Base-by-base conservation (phyloP, 768 basidiomycete species). In the Termitomyces sp. region DNA sequence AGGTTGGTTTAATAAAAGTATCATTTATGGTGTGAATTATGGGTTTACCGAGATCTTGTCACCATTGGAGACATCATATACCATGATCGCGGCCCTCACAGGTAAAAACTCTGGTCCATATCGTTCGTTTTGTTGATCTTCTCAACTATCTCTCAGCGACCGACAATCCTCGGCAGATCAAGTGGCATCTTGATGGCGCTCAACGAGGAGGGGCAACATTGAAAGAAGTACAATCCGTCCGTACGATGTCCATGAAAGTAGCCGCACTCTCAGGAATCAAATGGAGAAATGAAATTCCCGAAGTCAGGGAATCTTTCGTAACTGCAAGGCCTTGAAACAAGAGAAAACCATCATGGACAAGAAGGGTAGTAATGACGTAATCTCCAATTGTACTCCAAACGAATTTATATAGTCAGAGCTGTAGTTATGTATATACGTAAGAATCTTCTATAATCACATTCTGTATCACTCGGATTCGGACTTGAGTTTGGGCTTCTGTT, bases 181-280 rank as follows among this genome's bases (percentile, higher is more conserved):
- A 61, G 22, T 89, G 87, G 87, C 87, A 88, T 65, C 72, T 88
- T 24, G 72, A 75, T 16, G 82, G 82, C 13, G 85, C 86, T 2
- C 73, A 75, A 48, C 72, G 83, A 53, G 74, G 76, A 50, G 85
- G 85, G 1, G 86, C 85, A n/a, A 80, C 75, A 1, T 58, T 73
- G 16, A 81, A 80, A n/a, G 78, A 88, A 65, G 76, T 79, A 3
- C 70, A 70, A 42, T 86, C 85, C 1, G 81, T 85, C 9, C 74
- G 87, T 30, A 63, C 75, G 49, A 83, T 87, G 46, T 73, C 84
- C 7, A 81, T 88, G 37, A 74, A 77, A 50, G 77, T 83, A 9
- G 80, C 80, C 6, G 67, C 68, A 18, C 69, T 72, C 12, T 74
- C 78, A 5, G 85, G 87, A 0, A 68, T 86, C 31, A 65, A 61